Conservation (phyloP, 805 yeast species). For the Candida caryicola region DNA sequence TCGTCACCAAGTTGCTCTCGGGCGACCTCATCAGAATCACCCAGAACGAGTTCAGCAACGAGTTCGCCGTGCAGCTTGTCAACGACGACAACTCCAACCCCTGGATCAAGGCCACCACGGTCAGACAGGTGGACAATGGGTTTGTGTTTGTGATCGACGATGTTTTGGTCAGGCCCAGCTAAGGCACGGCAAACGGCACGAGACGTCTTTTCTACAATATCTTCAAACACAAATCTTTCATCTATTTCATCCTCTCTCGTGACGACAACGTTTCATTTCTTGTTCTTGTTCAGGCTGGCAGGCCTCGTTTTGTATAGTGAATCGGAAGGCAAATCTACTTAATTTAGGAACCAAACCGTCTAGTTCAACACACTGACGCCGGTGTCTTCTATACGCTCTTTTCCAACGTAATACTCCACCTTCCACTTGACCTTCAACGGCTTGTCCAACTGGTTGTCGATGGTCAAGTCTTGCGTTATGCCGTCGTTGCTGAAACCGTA, state of each 20-base stretch:
- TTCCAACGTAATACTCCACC: constrained; percentile 50
- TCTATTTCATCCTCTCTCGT: neutral
- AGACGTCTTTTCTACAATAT: too few relatives aligned
- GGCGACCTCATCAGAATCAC: constrained; percentile 22
- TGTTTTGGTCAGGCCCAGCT: constrained; percentile 26
- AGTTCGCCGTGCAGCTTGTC: constrained; percentile 15
- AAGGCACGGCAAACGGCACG: too few relatives aligned
- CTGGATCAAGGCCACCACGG: constrained; percentile 23
- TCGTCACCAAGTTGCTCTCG: constrained; percentile 17
- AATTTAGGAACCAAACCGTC: neutral
- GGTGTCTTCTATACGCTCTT: constrained; percentile 50
- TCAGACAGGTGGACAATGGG: constrained; percentile 38
- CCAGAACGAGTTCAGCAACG: constrained; percentile 13
- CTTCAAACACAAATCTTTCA: too few relatives aligned
- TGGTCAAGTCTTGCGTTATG: constrained; percentile 50
- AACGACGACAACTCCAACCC: constrained; percentile 6
- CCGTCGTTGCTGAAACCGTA: constrained; percentile 47
- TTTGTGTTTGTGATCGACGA: constrained; percentile 37
- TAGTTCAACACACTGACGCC: constrained; percentile 44
- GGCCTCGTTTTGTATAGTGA: neutral
- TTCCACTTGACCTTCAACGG: constrained; percentile 74
- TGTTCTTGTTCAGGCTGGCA: neutral
- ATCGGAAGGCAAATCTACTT: neutral
- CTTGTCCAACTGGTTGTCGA: constrained; percentile 33
- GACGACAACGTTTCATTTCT: neutral